Evolutionary conservation across 192 early-diverging fungal genomes (phyloP).

Genomic region (Coemansia reversa): DNA sequence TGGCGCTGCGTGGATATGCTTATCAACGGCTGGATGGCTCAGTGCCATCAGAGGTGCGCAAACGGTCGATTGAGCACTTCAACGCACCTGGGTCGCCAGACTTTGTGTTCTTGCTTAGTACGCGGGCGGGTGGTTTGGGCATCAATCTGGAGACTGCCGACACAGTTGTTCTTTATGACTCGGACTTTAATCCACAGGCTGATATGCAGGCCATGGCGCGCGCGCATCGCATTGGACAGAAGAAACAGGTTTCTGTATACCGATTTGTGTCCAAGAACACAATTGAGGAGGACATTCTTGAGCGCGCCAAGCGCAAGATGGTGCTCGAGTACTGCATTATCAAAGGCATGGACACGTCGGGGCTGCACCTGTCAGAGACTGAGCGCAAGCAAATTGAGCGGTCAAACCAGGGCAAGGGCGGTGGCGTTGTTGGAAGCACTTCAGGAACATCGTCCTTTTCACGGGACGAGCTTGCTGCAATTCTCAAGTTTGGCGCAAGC

Average conservation of each 20-base stretch:
- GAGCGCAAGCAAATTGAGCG: conserved; percentile 57
- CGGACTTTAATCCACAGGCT: conserved; percentile 95
- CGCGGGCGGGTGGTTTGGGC: conserved; percentile 94
- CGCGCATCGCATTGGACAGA: conserved; percentile 98
- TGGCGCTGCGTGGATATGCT: conserved; percentile 79
- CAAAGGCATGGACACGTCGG: conserved; percentile 98
- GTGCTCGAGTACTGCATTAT: conserved; percentile 99
- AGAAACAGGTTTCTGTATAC: conserved; percentile 95
- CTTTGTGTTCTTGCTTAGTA: conserved; percentile 97
- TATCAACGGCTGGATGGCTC: conserved; percentile 95
- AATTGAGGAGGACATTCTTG: conserved; percentile 98
- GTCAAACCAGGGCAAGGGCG: conserved; percentile 49
- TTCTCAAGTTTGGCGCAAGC: conserved; percentile 98
- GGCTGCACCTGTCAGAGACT: conserved; percentile 61
- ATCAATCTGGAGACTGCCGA: conserved; percentile 97
- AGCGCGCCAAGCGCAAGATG: conserved; percentile 99
- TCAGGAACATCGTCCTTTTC: conserved; percentile 60
- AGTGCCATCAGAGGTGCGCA: conserved; percentile 83
- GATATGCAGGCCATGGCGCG: conserved; percentile 98
- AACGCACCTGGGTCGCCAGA: conserved; percentile 91
- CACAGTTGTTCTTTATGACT: conserved; percentile 95
- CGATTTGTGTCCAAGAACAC: conserved; percentile 96
- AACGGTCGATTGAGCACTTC: conserved; percentile 95
- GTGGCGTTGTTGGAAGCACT: conserved; percentile 25
- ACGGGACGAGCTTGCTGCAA: conserved; percentile 87